Conservation (phyloP, 805 yeast genomes). For the Nematodospora valgi region DNA sequence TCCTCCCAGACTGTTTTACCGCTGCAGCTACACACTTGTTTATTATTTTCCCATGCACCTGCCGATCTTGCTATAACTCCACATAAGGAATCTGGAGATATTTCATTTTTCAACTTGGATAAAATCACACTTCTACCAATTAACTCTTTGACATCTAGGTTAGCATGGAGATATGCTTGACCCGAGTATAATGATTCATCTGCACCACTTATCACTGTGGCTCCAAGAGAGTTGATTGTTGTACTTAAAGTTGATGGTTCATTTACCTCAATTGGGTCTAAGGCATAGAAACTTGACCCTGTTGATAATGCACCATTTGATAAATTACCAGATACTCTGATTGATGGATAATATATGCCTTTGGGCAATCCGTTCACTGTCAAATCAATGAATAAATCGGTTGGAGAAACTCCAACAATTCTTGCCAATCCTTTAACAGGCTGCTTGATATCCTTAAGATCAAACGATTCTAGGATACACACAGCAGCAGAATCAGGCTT, state of each 20-base stretch:
- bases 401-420: slow-evolving; percentile 62
- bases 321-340: slow-evolving; percentile 72
- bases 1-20: slow-evolving; percentile 98
- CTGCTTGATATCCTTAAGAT: slow-evolving; percentile 37
- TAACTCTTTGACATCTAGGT: slow-evolving; percentile 51
- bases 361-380: slow-evolving; percentile 68
- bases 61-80: slow-evolving; percentile 97
- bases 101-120: slow-evolving; percentile 36
- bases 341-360: slow-evolving; percentile 67
- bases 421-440: slow-evolving; percentile 88
- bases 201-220: slow-evolving; percentile 15
- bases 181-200: slow-evolving; percentile 24
- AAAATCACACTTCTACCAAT: slow-evolving; percentile 69
- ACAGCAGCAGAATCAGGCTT: slow-evolving; percentile 87
- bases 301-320: slow-evolving; percentile 69
- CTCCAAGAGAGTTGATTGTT: slow-evolving; percentile 34
- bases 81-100: slow-evolving; percentile 47
- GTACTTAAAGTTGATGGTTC: slow-evolving; percentile 23
- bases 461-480: slow-evolving; percentile 76
- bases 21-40: slow-evolving; percentile 88
- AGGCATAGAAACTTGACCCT: slow-evolving; percentile 48
- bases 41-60: slow-evolving; percentile 95
- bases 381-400: slow-evolving; percentile 65
- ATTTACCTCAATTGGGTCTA: slow-evolving; percentile 37
- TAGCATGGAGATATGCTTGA: slow-evolving; percentile 38